Evolutionary conservation across 345 rosid species (phyloP).

Genomic region (Erucastrum elatum): DNA sequence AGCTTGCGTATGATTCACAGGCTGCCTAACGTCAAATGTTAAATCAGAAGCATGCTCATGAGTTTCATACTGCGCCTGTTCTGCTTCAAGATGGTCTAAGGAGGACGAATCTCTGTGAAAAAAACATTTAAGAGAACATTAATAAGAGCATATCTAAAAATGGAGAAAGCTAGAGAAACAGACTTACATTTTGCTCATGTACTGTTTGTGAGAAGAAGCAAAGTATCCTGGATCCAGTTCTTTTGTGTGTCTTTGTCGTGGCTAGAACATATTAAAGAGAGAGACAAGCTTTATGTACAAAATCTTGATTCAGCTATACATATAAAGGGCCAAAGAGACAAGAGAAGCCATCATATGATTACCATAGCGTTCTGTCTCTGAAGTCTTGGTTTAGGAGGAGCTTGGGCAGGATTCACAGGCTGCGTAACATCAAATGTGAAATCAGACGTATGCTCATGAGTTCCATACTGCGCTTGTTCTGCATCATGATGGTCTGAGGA

Average conservation of each 20-base stretch:
- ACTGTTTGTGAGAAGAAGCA: not conserved
- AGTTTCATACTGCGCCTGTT: not conserved
- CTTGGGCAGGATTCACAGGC: not conserved
- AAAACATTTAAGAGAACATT: not conserved
- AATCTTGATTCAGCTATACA: not conserved
- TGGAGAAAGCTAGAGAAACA: not conserved
- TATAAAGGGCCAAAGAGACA: not conserved
- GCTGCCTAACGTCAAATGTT: too few relatives aligned
- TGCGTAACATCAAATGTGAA: too few relatives aligned
- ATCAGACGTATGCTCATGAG: not conserved
- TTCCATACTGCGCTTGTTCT: not conserved
- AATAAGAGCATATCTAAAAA: not conserved
- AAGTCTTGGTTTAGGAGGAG: not conserved
- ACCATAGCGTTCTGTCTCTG: not conserved
- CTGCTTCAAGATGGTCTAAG: not conserved
- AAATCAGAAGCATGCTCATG: not conserved
- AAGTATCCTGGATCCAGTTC: not conserved
- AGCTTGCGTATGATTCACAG: not conserved
- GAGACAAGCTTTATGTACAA: not conserved
- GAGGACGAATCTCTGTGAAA: not conserved
- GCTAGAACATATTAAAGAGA: not conserved
- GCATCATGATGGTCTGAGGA: not conserved
- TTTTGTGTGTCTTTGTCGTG: not conserved
- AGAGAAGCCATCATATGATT: not conserved
- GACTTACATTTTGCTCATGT: not conserved